Percentiles rank a stretch among this genome's conserved stretches.
These are phyloP conservation scores for Diatrype stigma DNA, from an alignment of 2,329 filamentous ascomycete genomes.

Conservation along the genomic window DNA sequence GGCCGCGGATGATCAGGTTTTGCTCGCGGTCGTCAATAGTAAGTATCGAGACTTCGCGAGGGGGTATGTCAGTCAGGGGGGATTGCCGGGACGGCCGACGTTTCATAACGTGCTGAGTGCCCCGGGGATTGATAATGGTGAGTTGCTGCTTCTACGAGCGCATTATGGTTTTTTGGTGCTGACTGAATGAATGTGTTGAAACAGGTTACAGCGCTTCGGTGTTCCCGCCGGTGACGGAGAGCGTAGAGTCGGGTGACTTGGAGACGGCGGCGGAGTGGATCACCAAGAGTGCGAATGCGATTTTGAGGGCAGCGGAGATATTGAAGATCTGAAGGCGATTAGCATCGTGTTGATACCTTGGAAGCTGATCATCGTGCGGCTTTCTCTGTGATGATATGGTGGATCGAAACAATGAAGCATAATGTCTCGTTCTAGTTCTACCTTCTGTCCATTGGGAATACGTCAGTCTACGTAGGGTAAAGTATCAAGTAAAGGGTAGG, in stretches of 20 bases:
- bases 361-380: not conserved
- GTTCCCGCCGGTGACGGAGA: constrained; percentile 5
- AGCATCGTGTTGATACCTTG: not conserved
- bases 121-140: constrained; percentile 5
- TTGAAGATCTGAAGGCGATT: not conserved
- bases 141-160: not conserved
- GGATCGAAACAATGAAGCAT: no score
- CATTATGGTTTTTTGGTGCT: not conserved
- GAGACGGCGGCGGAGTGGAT: constrained; percentile 3
- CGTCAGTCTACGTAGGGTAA: no score
- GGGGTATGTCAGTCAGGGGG: constrained; percentile 3
- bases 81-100: constrained; percentile 4
- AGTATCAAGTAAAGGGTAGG: no score
- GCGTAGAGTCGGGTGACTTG: constrained; percentile 1
- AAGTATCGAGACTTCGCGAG: constrained; percentile 7
- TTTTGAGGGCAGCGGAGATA: constrained; percentile 6
- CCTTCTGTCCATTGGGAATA: no score
- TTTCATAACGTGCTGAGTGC: constrained; percentile 6
- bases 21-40: constrained; percentile 2
- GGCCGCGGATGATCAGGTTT: not conserved
- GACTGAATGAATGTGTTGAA: not conserved
- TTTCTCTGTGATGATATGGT: not conserved
- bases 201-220: constrained; percentile 4
- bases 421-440: no score
- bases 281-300: constrained; percentile 2